phyloP scores from a whole-genome alignment of 305 asterid species.

The Fraxinus greggii region DNA sequence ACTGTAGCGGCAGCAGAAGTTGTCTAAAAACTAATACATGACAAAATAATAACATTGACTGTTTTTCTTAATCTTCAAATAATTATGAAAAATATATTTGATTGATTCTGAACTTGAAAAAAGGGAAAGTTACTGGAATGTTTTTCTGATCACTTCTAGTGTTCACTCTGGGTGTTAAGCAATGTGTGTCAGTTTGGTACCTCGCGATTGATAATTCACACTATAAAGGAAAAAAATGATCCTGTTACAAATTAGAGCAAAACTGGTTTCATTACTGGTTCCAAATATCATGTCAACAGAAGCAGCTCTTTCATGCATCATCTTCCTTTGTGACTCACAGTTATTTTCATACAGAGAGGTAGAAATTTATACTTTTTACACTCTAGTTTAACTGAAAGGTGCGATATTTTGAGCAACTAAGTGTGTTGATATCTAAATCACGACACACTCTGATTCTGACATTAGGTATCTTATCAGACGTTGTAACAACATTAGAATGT shows the following conservation, averaged over 20 bases:
- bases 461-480: neutral
- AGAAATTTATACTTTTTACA: neutral
- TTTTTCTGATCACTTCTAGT: neutral
- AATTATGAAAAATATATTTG: neutral
- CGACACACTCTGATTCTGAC: neutral
- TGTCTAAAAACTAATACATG: neutral
- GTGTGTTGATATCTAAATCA: neutral
- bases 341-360: neutral
- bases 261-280: neutral
- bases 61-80: neutral
- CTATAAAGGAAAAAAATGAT: neutral
- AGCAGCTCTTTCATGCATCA: neutral
- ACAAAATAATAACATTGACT: neutral
- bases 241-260: neutral
- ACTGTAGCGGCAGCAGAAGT: neutral
- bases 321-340: neutral
- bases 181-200: neutral
- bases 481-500: neutral
- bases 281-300: neutral
- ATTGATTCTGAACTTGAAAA: neutral
- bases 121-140: neutral
- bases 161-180: neutral
- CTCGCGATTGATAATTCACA: neutral
- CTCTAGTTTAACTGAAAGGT: neutral
- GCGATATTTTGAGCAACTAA: neutral